These are phyloP conservation scores for Cryptococcus wingfieldii DNA, from an alignment of 1,284 basidiomycete species.

Conservation along the genomic window DNA sequence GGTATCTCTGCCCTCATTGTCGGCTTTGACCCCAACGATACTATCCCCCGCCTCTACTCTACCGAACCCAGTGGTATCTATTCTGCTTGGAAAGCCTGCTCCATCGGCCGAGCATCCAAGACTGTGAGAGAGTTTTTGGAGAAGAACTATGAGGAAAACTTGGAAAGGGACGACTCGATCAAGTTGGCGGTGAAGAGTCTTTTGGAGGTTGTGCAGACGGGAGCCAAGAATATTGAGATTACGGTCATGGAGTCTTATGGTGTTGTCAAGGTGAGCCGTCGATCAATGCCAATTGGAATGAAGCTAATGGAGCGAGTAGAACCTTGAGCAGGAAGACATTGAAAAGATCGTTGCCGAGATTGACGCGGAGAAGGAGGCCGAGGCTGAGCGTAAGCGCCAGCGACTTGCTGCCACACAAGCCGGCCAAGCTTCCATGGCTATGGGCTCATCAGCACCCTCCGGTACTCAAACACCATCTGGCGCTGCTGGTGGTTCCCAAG, in stretches of 20 bases:
- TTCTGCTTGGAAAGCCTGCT: conserved; percentile 99
- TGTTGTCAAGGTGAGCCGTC: conserved; percentile 71
- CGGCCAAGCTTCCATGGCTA: conserved; percentile 46
- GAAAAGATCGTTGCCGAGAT: conserved; percentile 86
- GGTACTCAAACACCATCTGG: conserved; percentile 23
- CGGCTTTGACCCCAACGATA: conserved; percentile 93
- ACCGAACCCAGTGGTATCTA: conserved; percentile 98
- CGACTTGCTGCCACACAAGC: conserved; percentile 64
- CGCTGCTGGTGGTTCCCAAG: conserved; percentile 1
- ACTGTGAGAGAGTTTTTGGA: conserved; percentile 98
- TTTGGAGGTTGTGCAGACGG: conserved; percentile 97
- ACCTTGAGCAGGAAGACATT: conserved; percentile 77
- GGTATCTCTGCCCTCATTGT: conserved; percentile 96
- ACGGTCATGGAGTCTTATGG: conserved; percentile 93
- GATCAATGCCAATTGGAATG: conserved; percentile 3
- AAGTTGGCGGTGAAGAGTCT: conserved; percentile 94
- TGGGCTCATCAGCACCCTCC: conserved; percentile 23
- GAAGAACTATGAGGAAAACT: conserved; percentile 93
- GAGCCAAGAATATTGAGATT: conserved; percentile 98
- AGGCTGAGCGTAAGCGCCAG: conserved; percentile 79
- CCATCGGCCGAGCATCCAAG: conserved; percentile 95
- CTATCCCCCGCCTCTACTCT: conserved; percentile 82
- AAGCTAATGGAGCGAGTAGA: conserved; percentile 54
- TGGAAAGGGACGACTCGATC: conserved; percentile 82
- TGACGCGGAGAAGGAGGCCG: conserved; percentile 93